Evolutionary conservation across 1,284 basidiomycete species (phyloP).

Genomic region (Hemileccinum hortonii): DNA sequence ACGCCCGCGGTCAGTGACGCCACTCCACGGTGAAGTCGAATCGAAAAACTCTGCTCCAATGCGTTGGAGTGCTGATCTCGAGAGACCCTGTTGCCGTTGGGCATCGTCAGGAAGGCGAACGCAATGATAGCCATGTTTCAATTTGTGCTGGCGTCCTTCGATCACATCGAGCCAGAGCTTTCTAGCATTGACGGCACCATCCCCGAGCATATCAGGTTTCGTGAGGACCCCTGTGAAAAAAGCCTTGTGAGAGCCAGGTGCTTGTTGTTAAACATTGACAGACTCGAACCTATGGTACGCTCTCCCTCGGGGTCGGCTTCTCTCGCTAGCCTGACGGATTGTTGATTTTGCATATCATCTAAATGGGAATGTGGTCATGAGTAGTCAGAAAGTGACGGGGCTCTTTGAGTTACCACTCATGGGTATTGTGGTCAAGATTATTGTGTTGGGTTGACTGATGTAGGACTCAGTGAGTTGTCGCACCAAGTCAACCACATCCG

Average conservation of each 20-base stretch:
- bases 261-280: not conserved
- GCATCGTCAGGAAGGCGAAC: slow-evolving; percentile 64
- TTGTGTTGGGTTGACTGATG: slow-evolving; percentile 44
- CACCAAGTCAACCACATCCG: slow-evolving; percentile 45
- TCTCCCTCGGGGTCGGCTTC: slow-evolving; percentile 50
- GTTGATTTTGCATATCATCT: slow-evolving; percentile 71
- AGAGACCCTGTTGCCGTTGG: slow-evolving; percentile 43
- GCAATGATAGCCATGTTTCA: slow-evolving; percentile 65
- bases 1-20: slow-evolving; percentile 40
- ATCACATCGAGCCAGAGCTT: slow-evolving; percentile 53
- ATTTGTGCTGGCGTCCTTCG: slow-evolving; percentile 42
- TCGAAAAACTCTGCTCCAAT: slow-evolving; percentile 49
- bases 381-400: not conserved
- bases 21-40: slow-evolving; percentile 50
- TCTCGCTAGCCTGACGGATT: slow-evolving; percentile 52
- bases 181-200: slow-evolving; percentile 44
- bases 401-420: slow-evolving; percentile 48
- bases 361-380: not conserved
- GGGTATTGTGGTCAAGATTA: slow-evolving; percentile 62
- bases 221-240: slow-evolving; percentile 54
- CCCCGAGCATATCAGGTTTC: slow-evolving; percentile 56
- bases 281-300: slow-evolving; percentile 66
- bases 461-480: slow-evolving; percentile 46
- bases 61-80: slow-evolving; percentile 39
- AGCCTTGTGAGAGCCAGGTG: not conserved